Evolutionary conservation across 176 grass and related monocot genomes (phyloP), one percentile per base, ranked within the genome.

Genomic region (Microstegium vimineum): DNA sequence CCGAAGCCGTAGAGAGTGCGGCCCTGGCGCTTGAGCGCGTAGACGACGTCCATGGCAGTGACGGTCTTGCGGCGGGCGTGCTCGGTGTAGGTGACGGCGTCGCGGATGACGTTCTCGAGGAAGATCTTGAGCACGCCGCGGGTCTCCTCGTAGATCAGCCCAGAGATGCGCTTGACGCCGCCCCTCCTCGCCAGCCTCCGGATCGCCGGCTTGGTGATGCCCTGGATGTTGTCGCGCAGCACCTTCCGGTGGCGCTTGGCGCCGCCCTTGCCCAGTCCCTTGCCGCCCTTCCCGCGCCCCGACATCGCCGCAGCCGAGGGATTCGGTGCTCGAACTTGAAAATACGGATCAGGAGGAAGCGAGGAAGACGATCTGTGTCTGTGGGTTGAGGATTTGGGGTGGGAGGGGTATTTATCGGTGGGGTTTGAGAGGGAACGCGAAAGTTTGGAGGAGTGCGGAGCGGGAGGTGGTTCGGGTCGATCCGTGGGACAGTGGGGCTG

Each of bases 111-210:
- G 46, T 97, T 97, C 92, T 94, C 92, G 49, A 97, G 92, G 66
- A 97, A 97, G 90, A 97, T 94, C 92, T 97, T 97, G 87, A 97
- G 94, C 6, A 97, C 94, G 79, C 94, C 94, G 56, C 91, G 94
- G 45, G 89, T 97, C 85, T 97, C 94, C 83, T 97, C 91, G 75
- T 98, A 98, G 88, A 94, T 98, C 74, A 98, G 87, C 0, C 95
- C 92, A 12, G 85, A 89, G 81, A 98, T 98, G 82, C 95, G 95
- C 92, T 98, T 98, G 10, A 98, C 95, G 57, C 95, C 92, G 10
- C 92, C 95, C 69, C 95, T 83, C 18, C 92, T 60, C 0, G 95
- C 95, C 69, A 98, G 78, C 13, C 95, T 86, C 5, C 90, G 91
- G 59, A 97, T 97, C 6, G 94, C 94, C 71, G 94, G 91, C 94